Evolutionary conservation across 1,284 basidiomycete genomes (phyloP).

Genomic region (Papiliotrema terrestris): DNA sequence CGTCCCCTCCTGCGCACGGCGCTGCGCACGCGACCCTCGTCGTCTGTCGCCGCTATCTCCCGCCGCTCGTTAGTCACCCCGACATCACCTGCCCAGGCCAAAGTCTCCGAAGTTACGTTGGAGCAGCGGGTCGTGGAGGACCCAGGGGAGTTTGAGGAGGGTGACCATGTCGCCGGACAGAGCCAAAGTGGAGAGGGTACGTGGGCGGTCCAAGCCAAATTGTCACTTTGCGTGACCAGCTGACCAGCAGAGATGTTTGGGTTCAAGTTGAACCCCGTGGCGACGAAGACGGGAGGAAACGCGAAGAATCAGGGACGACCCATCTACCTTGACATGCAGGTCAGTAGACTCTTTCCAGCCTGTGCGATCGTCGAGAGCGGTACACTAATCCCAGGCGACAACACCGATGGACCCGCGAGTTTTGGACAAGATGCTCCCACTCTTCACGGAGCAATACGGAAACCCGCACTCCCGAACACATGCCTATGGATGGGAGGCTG

Average conservation of each 20-base stretch:
- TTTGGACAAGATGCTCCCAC: conserved; percentile 95
- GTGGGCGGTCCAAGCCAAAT: neutral
- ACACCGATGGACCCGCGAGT: conserved; percentile 97
- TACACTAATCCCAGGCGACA: conserved; percentile 65
- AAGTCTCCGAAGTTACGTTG: conserved; percentile 22
- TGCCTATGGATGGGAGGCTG: conserved; percentile 99
- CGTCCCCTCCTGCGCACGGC: conserved; percentile 18
- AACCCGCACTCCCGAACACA: conserved; percentile 98
- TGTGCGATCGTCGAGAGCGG: neutral
- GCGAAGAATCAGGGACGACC: conserved; percentile 67
- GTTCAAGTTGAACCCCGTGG: conserved; percentile 70
- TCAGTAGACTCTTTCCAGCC: conserved; percentile 31
- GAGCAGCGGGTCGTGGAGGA: conserved; percentile 22
- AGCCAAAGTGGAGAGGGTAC: conserved; percentile 25
- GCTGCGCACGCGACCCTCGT: neutral
- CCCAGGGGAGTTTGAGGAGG: conserved; percentile 33
- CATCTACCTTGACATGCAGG: conserved; percentile 95
- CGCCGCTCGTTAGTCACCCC: conserved; percentile 29
- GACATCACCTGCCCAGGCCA: conserved; percentile 23
- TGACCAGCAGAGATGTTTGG: conserved; percentile 68
- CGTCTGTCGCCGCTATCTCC: conserved; percentile 4
- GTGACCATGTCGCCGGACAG: conserved; percentile 22
- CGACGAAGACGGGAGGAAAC: conserved; percentile 60
- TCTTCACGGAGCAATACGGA: conserved; percentile 91
- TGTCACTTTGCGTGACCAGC: neutral